These are phyloP conservation scores for Massospora cicadina DNA, from an alignment of 371 early-diverging fungal species.

Conservation along the genomic window DNA sequence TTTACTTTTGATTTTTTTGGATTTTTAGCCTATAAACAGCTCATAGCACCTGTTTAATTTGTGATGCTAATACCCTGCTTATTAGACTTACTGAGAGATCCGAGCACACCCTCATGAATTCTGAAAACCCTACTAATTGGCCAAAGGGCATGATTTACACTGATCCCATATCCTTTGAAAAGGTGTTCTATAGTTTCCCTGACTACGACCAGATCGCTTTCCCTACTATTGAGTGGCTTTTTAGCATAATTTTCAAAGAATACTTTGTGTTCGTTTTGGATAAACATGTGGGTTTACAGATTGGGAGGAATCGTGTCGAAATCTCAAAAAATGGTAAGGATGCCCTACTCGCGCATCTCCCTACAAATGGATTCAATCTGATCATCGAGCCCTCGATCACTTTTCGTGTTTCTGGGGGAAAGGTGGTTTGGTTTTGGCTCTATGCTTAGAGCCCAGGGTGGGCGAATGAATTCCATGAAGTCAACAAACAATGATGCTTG, in stretches of 20 bases:
- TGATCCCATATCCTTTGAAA: neutral
- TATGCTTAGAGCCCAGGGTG: constrained; percentile 87
- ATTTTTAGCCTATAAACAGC: too few species aligned
- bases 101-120: too few species aligned
- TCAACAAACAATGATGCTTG: constrained; percentile 86
- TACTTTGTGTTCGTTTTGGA: neutral
- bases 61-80: too few species aligned
- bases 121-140: neutral
- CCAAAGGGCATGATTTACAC: neutral
- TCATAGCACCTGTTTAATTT: too few species aligned
- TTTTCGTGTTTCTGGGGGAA: constrained; percentile 39
- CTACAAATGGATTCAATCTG: neutral
- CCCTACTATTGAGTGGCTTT: neutral
- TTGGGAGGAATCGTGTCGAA: neutral
- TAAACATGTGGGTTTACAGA: neutral
- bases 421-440: constrained; percentile 95
- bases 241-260: neutral
- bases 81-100: too few species aligned
- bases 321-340: neutral
- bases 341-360: neutral
- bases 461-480: constrained; percentile 73
- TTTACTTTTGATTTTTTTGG: too few species aligned
- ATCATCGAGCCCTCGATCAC: neutral
- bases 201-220: neutral
- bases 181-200: neutral